phyloP scores from a whole-genome alignment of 1,139 yeast species.

The Lodderomyces beijingensis region DNA sequence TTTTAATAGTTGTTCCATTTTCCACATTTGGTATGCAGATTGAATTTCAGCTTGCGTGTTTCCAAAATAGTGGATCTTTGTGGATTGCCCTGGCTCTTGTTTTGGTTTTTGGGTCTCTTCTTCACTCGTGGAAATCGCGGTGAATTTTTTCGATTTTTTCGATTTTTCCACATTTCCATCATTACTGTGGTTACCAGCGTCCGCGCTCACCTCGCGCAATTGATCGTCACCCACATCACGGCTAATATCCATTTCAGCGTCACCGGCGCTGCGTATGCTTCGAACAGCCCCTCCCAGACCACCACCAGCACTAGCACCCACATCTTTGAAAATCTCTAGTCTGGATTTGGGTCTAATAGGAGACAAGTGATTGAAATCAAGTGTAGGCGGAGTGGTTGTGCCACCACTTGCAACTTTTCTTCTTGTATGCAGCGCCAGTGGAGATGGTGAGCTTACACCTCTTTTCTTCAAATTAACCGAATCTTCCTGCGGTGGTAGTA shows the following conservation, averaged over 20 bases:
- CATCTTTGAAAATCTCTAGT: too few relatives aligned
- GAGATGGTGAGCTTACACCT: slow-evolving; percentile 6
- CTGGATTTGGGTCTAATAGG: too few relatives aligned
- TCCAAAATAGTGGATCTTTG: slow-evolving; percentile 3
- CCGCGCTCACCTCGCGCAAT: neutral
- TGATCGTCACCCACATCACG: neutral
- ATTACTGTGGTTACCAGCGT: neutral
- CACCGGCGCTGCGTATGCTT: too few relatives aligned
- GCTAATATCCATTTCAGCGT: neutral
- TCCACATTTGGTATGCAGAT: slow-evolving; percentile 16
- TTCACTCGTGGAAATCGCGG: too few relatives aligned
- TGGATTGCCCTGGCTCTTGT: slow-evolving; percentile 1
- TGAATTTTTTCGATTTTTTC: too few relatives aligned
- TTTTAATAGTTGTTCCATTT: slow-evolving; percentile 12
- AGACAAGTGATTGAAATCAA: too few relatives aligned
- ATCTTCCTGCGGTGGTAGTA: neutral
- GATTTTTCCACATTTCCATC: too few relatives aligned
- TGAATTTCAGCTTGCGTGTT: slow-evolving; percentile 8
- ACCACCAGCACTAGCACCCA: too few relatives aligned
- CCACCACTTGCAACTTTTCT: slow-evolving; percentile 4
- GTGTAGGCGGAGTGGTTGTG: neutral
- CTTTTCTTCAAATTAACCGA: slow-evolving; percentile 4
- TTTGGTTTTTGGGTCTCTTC: neutral
- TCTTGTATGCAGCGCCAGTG: slow-evolving; percentile 2
- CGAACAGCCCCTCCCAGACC: too few relatives aligned